Base-by-base conservation (phyloP, 768 basidiomycete genomes). In the Punctularia strigosozonata region DNA sequence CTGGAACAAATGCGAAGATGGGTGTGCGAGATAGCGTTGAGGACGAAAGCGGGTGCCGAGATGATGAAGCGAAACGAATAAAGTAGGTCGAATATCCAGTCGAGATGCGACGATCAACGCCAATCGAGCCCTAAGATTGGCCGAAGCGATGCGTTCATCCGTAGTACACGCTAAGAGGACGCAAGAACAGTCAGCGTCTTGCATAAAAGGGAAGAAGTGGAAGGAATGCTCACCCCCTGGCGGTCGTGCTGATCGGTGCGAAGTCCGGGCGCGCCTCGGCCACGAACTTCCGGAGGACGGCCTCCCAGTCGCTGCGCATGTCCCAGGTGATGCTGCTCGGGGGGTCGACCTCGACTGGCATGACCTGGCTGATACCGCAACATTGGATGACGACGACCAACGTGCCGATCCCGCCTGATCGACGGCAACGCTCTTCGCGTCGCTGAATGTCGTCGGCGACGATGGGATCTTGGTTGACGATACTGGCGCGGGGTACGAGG, bases 261-360 rank as follows among this genome's bases (percentile, higher is more conserved):
- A 87, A 87, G 54, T 85, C 82, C 14, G 74, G 75, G 34, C 81
- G 71, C 21, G 81, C 84, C 15, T 66, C 63, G 41, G 79, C 76
- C 41, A 84, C 75, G 50, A 80, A 86, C 59, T 82, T 76, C 25
- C 68, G 61, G 33, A 87, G 71, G 23, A 80, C 75, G 15, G 67
- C 64, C 4, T 63, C 57, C 84, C 84, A 88, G 56, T 88, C 84
- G 8, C 76, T 76, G 39, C 83, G 66, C 15, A 58, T 48, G 53
- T 85, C 83, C 85, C 84, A 87, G 24, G 74, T 64, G 50, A 86
- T 84, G 49, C 76, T 80, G 42, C 69, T 62, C 1, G 81, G 84
- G 5, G 80, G 73, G 55, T 88, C 85, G 37, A 87, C 79, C 53
- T 88, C 85, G 45, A 87, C 81, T 23, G 85, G 85, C 78, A 87